Conservation (phyloP, 169 alveolate genomes). For the Plasmodium fragile region DNA sequence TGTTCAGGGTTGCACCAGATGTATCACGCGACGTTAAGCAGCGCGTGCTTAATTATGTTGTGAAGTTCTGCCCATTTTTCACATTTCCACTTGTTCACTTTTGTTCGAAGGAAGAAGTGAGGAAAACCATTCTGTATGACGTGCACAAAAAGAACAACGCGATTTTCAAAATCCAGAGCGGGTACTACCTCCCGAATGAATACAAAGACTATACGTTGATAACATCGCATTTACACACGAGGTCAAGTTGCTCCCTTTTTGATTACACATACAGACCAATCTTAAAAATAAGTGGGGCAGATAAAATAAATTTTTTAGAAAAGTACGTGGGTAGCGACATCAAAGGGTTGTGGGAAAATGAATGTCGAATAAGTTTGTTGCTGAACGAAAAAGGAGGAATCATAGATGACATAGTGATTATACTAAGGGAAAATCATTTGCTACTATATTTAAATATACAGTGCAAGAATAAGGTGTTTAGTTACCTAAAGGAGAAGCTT, state of each 20-base stretch:
- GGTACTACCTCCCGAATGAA: slow-evolving; percentile 66
- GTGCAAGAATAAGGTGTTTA: slow-evolving; percentile 67
- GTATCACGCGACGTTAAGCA: background rate
- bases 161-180: slow-evolving; percentile 51
- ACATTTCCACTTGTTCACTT: background rate
- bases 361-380: slow-evolving; percentile 75
- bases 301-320: slow-evolving; percentile 50
- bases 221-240: slow-evolving; percentile 73
- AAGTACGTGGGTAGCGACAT: slow-evolving; percentile 76
- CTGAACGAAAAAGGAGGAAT: slow-evolving; percentile 70
- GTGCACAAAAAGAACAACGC: slow-evolving; percentile 71
- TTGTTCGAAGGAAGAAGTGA: slow-evolving; percentile 32
- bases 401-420: slow-evolving; percentile 65
- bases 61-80: background rate
- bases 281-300: slow-evolving; percentile 74
- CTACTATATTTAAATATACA: slow-evolving; percentile 64
- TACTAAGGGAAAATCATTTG: slow-evolving; percentile 52
- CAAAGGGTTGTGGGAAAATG: slow-evolving; percentile 77
- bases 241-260: slow-evolving; percentile 68
- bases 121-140: slow-evolving; percentile 58
- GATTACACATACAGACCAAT: slow-evolving; percentile 76
- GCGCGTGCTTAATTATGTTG: background rate
- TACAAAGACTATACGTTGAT: slow-evolving; percentile 59
- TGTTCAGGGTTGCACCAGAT: background rate
- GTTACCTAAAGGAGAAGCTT: slow-evolving; percentile 43